Percentiles rank a stretch among this genome's conserved stretches.
These are phyloP conservation scores for Rusavskia elegans DNA, from an alignment of 495 filamentous ascomycete species.

Conservation along the genomic window DNA sequence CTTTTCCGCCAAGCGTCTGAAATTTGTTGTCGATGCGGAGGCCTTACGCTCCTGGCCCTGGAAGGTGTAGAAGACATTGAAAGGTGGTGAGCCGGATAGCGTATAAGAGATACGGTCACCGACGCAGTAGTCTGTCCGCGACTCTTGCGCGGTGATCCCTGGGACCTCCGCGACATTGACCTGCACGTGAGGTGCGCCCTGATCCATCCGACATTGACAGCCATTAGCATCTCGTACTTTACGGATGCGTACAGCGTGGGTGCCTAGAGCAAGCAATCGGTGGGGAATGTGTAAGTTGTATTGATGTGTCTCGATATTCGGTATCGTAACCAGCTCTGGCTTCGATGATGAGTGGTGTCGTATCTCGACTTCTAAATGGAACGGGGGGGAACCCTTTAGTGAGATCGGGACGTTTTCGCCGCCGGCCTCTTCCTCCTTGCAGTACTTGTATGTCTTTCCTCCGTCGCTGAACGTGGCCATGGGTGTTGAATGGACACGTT, in stretches of 20 bases:
- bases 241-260: constrained; percentile 72
- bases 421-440: constrained; percentile 62
- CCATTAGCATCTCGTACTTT: constrained; percentile 75
- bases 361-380: constrained; percentile 77
- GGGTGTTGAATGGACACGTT: constrained; percentile 69
- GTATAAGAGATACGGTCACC: constrained; percentile 85
- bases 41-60: constrained; percentile 63
- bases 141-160: constrained; percentile 72
- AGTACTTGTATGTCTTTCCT: constrained; percentile 91
- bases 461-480: constrained; percentile 66
- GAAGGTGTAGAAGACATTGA: constrained; percentile 86
- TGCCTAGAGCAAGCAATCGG: constrained; percentile 63
- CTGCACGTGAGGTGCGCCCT: constrained; percentile 54
- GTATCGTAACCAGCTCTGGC: constrained; percentile 63
- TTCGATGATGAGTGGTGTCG: constrained; percentile 71
- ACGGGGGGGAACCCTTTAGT: constrained; percentile 70
- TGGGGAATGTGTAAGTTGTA: constrained; percentile 75
- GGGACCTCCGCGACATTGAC: constrained; percentile 85
- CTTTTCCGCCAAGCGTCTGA: constrained; percentile 79
- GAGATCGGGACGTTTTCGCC: constrained; percentile 77
- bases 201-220: constrained; percentile 57
- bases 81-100: constrained; percentile 74
- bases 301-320: constrained; percentile 53
- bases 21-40: constrained; percentile 55
- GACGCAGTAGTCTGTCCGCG: constrained; percentile 82